Conservation (phyloP, 2,329 filamentous ascomycete species). For the Septoria linicola region DNA sequence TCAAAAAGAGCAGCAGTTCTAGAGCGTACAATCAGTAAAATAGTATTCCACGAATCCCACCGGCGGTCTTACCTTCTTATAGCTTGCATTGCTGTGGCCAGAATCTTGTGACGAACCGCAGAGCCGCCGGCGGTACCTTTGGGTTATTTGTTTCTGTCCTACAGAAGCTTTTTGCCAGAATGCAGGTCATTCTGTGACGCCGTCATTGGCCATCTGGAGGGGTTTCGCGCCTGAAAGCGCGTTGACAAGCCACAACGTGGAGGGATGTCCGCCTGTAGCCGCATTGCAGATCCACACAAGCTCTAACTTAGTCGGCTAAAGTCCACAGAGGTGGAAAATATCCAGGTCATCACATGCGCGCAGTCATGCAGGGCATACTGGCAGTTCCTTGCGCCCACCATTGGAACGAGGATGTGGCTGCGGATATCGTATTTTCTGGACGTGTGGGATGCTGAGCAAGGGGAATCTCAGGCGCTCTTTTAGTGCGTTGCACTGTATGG, state of each 20-base stretch:
- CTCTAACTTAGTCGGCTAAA: constrained; percentile 1
- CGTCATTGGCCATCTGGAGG: constrained; percentile 15
- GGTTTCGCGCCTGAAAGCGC: not conserved
- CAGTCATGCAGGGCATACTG: too few relatives aligned
- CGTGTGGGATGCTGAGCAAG: too few relatives aligned
- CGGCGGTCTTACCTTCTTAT: constrained; percentile 19
- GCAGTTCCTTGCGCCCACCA: too few relatives aligned
- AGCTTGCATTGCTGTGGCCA: constrained; percentile 13
- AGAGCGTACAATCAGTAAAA: constrained; percentile 6
- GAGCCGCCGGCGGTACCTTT: constrained; percentile 14
- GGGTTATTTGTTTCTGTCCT: constrained; percentile 8
- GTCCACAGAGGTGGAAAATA: not conserved
- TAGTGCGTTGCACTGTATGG: too few relatives aligned
- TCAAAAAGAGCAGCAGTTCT: constrained; percentile 21
- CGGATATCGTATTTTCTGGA: too few relatives aligned
- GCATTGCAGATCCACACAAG: not conserved
- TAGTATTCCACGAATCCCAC: not conserved
- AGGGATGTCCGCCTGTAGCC: not conserved
- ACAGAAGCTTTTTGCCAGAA: constrained; percentile 18
- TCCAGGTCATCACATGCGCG: not conserved
- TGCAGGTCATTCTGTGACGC: constrained; percentile 11
- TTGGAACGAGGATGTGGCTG: too few relatives aligned
- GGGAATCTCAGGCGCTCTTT: too few relatives aligned
- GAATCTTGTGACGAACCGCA: not conserved
- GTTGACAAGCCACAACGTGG: not conserved